Evolutionary conservation across 306 rosid species (phyloP).

Genomic region (Rubus parviflorus): DNA sequence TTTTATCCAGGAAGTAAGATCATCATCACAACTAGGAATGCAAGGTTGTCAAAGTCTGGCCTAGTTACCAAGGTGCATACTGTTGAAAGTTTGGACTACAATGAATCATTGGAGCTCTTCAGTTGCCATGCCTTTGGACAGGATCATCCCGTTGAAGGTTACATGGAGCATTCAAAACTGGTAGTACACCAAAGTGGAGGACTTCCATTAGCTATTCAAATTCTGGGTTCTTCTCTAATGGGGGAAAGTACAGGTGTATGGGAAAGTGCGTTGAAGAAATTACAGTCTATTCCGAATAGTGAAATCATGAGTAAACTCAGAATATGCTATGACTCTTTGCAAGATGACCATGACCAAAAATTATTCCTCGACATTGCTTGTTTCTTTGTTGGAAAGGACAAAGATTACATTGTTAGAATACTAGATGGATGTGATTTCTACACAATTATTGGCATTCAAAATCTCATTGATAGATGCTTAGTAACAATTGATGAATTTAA

Average conservation of each 20-base stretch:
- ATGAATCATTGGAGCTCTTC: background rate
- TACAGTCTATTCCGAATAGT: background rate
- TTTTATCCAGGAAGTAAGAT: background rate
- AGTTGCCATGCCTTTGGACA: background rate
- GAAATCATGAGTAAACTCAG: no score
- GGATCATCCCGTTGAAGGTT: background rate
- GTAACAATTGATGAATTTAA: background rate
- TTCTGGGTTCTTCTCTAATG: background rate
- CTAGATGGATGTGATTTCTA: background rate
- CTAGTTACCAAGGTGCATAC: background rate
- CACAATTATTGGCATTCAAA: background rate
- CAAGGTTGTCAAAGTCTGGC: background rate
- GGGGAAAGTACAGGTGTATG: background rate
- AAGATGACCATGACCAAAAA: background rate
- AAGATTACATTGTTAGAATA: background rate
- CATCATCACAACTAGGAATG: background rate
- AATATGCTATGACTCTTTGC: background rate
- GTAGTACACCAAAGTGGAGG: background rate
- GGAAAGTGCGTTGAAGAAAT: background rate
- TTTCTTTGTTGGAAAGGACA: background rate
- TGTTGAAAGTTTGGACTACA: background rate
- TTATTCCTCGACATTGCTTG: conserved; percentile 11
- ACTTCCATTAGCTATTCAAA: conserved; percentile 4
- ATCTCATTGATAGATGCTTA: background rate
- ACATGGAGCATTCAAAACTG: background rate